Evolutionary conservation across 768 basidiomycete species (phyloP).

Genomic region (Termitomyces sp.): DNA sequence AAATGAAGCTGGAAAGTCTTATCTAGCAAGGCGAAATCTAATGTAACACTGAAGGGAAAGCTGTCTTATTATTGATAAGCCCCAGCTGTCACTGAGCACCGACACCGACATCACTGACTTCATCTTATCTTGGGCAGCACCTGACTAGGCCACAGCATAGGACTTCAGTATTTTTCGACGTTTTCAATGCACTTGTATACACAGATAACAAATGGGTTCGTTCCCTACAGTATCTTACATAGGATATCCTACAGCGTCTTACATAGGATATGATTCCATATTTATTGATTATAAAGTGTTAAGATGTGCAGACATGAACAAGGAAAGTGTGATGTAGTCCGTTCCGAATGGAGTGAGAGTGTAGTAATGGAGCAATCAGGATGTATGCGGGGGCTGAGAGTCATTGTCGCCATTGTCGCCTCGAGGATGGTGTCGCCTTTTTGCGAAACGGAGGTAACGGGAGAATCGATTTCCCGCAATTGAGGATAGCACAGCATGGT

Average conservation of each 20-base stretch:
- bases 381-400: constrained; percentile 21
- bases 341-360: neutral
- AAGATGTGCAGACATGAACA: neutral
- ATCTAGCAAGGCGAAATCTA: too few species aligned
- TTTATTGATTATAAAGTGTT: neutral
- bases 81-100: too few species aligned
- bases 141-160: too few species aligned
- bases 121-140: too few species aligned
- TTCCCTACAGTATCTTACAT: neutral
- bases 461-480: constrained; percentile 41
- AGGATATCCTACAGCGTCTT: neutral
- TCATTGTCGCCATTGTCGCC: constrained; percentile 25
- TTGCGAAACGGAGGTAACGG: constrained; percentile 50
- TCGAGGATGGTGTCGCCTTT: constrained; percentile 24
- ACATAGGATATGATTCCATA: neutral
- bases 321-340: neutral
- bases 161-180: too few species aligned
- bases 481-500: constrained; percentile 8
- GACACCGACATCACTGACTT: too few species aligned
- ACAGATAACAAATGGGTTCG: too few species aligned
- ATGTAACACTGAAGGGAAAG: too few species aligned
- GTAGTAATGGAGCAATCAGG: neutral
- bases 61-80: too few species aligned
- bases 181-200: too few species aligned
- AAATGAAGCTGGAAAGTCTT: too few species aligned